Evolutionary conservation across 495 filamentous ascomycete species (phyloP).

Genomic region (Penicillium chermesinum): DNA sequence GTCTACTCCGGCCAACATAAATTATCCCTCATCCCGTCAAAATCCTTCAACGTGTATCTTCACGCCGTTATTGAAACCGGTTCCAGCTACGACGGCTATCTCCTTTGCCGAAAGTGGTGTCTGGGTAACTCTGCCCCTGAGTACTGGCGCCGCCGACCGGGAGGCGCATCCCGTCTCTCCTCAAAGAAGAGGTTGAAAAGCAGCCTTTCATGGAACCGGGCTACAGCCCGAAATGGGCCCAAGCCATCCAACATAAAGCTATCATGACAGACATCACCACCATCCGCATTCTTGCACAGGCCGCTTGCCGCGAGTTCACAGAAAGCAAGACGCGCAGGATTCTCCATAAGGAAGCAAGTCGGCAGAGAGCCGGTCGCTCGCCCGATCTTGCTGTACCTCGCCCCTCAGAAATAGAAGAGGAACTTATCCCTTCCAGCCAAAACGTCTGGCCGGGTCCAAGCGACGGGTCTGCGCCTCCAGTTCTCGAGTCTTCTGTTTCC

Average conservation of each 20-base stretch:
- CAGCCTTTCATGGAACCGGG: not conserved
- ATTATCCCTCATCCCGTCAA: slow-evolving; percentile 25
- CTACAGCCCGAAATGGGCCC: not conserved
- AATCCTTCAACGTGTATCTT: slow-evolving; percentile 46
- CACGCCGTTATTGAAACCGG: slow-evolving; percentile 42
- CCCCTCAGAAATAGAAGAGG: too few species aligned
- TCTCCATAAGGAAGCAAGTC: too few species aligned
- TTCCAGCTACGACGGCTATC: not conserved
- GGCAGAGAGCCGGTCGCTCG: too few species aligned
- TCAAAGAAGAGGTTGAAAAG: not conserved
- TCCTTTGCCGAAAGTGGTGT: not conserved
- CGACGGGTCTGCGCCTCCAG: not conserved
- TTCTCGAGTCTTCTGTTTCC: not conserved
- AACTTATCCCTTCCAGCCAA: too few species aligned
- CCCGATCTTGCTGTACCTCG: too few species aligned
- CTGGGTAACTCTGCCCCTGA: not conserved
- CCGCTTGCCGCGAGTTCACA: slow-evolving; percentile 30
- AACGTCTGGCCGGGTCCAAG: not conserved
- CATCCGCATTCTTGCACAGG: slow-evolving; percentile 37
- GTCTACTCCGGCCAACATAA: slow-evolving; percentile 10
- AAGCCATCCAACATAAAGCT: slow-evolving; percentile 16
- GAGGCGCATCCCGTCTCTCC: not conserved
- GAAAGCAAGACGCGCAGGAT: too few species aligned
- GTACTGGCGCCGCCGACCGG: not conserved
- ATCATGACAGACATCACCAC: slow-evolving; percentile 37